Evolutionary conservation across 73 alveolate species (phyloP).

Genomic region (Urostyla sp.): DNA sequence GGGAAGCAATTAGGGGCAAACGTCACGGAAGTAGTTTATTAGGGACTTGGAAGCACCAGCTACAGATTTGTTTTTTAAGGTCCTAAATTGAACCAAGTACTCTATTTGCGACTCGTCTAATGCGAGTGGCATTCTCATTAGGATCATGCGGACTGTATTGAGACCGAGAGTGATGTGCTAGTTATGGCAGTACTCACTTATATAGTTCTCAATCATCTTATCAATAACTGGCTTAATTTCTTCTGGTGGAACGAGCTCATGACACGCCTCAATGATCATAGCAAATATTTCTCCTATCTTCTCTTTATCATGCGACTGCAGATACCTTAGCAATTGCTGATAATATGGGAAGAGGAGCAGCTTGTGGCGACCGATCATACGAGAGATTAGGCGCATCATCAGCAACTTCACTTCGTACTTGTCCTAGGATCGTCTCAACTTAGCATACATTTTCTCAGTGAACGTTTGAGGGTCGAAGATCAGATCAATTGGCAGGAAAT

Average conservation of each 20-base stretch:
- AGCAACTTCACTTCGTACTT: conserved; percentile 85
- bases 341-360: conserved; percentile 82
- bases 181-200: conserved; percentile 86
- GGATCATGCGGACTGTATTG: conserved; percentile 86
- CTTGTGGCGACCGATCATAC: conserved; percentile 94
- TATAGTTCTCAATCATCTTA: conserved; percentile 83
- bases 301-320: conserved; percentile 85
- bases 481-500: conserved; percentile 93
- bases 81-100: conserved; percentile 80
- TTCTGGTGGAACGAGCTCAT: conserved; percentile 91
- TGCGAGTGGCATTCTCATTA: conserved; percentile 89
- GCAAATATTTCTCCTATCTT: conserved; percentile 90
- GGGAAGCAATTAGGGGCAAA: conserved; percentile 83
- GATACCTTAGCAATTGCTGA: conserved; percentile 76
- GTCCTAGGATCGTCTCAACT: conserved; percentile 84
- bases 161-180: conserved; percentile 88
- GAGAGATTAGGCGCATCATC: conserved; percentile 86
- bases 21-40: conserved; percentile 84
- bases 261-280: conserved; percentile 91
- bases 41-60: conserved; percentile 90
- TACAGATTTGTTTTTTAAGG: conserved; percentile 85
- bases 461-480: conserved; percentile 88
- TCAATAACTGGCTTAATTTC: conserved; percentile 92
- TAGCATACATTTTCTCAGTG: conserved; percentile 84
- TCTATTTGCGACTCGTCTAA: conserved; percentile 83